phyloP scores from a whole-genome alignment of 108 stramenopile genomes.

The Phaeodactylum tricornutum region DNA sequence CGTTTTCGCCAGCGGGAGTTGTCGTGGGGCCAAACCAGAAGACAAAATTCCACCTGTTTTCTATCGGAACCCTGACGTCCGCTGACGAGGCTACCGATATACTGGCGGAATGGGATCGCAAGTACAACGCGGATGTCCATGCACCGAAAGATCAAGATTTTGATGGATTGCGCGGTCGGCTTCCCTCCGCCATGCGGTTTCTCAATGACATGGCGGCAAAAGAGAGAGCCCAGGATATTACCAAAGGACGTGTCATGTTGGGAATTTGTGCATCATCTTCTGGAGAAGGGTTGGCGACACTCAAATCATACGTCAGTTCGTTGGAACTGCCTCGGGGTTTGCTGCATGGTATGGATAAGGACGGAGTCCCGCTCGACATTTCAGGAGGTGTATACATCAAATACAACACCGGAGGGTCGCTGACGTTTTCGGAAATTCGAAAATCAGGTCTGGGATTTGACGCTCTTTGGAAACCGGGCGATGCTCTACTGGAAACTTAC shows the following conservation, averaged over 20 bases:
- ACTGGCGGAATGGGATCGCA: slow-evolving; percentile 8
- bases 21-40: no score
- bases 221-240: slow-evolving; percentile 49
- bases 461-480: slow-evolving; percentile 80
- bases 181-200: slow-evolving; percentile 14
- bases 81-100: slow-evolving; percentile 8
- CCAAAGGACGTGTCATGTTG: slow-evolving; percentile 60
- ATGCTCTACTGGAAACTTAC: slow-evolving; percentile 74
- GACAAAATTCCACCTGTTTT: no score
- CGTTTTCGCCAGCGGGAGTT: no score
- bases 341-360: slow-evolving; percentile 78
- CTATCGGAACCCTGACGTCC: no score
- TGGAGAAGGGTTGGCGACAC: slow-evolving; percentile 46
- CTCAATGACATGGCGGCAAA: slow-evolving; percentile 17
- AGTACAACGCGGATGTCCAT: slow-evolving; percentile 4
- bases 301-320: slow-evolving; percentile 63
- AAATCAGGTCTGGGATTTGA: slow-evolving; percentile 64
- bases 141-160: background rate
- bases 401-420: slow-evolving; percentile 75
- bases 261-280: slow-evolving; percentile 72
- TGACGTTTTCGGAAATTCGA: slow-evolving; percentile 66
- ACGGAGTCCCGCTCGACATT: slow-evolving; percentile 65
- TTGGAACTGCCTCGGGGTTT: slow-evolving; percentile 63
- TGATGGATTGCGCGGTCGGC: background rate
- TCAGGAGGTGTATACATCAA: slow-evolving; percentile 72